Evolutionary conservation across 1,284 basidiomycete genomes (phyloP).

Genomic region (Ustilago shanxiensis): DNA sequence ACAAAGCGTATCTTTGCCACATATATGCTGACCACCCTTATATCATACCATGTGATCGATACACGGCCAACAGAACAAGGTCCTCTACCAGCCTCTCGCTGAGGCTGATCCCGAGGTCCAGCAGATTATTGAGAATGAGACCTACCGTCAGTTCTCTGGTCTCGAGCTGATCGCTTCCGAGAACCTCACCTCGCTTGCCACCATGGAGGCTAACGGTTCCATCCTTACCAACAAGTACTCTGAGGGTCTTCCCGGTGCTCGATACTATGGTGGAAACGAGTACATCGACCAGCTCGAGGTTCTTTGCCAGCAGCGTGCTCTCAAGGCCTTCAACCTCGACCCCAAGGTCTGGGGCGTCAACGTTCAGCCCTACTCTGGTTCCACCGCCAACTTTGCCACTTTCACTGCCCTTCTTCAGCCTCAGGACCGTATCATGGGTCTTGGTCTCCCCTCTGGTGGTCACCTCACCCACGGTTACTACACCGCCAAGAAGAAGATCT

Average conservation of each 20-base stretch:
- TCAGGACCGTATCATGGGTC: slow-evolving; percentile 98
- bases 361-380: slow-evolving; percentile 97
- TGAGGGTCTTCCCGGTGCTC: slow-evolving; percentile 78
- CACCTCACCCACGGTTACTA: slow-evolving; percentile 99
- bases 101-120: slow-evolving; percentile 94
- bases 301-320: slow-evolving; percentile 93
- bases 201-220: slow-evolving; percentile 97
- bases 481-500: slow-evolving; percentile 99
- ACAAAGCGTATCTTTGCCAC: background rate
- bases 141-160: slow-evolving; percentile 94
- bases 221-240: slow-evolving; percentile 98
- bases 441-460: slow-evolving; percentile 97
- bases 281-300: slow-evolving; percentile 96
- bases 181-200: slow-evolving; percentile 71
- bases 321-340: slow-evolving; percentile 96
- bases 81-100: slow-evolving; percentile 86
- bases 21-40: slow-evolving; percentile 8
- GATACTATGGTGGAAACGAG: slow-evolving; percentile 91
- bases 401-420: slow-evolving; percentile 97
- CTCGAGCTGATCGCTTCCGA: slow-evolving; percentile 96
- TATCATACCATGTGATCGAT: background rate
- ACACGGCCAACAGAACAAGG: slow-evolving; percentile 80
- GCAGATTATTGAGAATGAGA: slow-evolving; percentile 99
- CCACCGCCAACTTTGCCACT: slow-evolving; percentile 85
- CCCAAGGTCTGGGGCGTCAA: slow-evolving; percentile 94